These are phyloP conservation scores for Halophytophthora polymorphica DNA, from an alignment of 352 stramenopile species.

Conservation along the genomic window DNA sequence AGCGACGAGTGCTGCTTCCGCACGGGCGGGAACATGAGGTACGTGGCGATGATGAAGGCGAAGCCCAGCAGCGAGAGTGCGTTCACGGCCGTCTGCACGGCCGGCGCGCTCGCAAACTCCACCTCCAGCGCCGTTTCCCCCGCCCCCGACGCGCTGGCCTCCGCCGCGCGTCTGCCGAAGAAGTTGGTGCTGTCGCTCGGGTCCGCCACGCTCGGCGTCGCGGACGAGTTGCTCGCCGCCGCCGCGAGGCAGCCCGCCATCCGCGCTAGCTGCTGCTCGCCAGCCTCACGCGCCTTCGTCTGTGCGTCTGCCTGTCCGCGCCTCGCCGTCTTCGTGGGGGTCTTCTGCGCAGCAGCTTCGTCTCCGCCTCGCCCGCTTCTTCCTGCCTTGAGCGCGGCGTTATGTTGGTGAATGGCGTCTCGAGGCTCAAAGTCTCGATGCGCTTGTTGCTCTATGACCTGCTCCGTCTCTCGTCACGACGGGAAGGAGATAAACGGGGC, in stretches of 20 bases:
- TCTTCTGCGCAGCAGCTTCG: no score
- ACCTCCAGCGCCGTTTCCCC: slow-evolving; percentile 30
- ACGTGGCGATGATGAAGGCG: slow-evolving; percentile 75
- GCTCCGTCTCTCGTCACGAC: no score
- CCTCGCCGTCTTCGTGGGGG: no score
- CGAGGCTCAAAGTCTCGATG: no score
- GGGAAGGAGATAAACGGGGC: no score
- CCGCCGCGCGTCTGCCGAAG: slow-evolving; percentile 25
- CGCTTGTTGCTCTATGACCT: no score
- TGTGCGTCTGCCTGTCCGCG: no score
- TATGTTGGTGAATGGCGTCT: no score
- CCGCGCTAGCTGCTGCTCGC: slow-evolving; percentile 7
- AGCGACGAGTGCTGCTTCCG: slow-evolving; percentile 76
- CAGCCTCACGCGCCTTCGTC: not conserved
- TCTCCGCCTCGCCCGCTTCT: no score
- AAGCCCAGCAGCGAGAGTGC: slow-evolving; percentile 72
- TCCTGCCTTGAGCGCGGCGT: no score
- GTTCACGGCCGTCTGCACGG: slow-evolving; percentile 58
- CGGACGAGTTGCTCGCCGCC: slow-evolving; percentile 12
- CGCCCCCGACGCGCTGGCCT: slow-evolving; percentile 14
- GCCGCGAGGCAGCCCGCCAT: slow-evolving; percentile 30
- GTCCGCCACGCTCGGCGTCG: slow-evolving; percentile 12
- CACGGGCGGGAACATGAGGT: slow-evolving; percentile 77
- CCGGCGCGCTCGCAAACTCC: slow-evolving; percentile 55
- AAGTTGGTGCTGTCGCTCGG: slow-evolving; percentile 26